Evolutionary conservation across 108 stramenopile species (phyloP).

Genomic region (Cyclotella atomus): DNA sequence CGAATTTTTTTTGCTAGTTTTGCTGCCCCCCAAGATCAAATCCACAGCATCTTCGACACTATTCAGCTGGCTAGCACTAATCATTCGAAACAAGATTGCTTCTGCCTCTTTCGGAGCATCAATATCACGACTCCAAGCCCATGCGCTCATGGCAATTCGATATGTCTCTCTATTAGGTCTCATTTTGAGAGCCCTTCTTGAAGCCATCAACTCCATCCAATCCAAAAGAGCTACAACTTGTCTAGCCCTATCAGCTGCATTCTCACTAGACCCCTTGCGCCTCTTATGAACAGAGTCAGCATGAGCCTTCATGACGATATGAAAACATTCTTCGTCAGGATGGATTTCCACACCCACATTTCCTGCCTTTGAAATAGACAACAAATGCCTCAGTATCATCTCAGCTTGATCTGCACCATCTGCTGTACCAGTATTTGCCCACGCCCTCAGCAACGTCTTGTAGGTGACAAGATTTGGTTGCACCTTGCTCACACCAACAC

Average conservation of each 20-base stretch:
- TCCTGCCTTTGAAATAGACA: constrained; percentile 43
- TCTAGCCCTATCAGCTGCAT: constrained; percentile 22
- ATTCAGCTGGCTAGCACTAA: constrained; percentile 15
- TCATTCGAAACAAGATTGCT: constrained; percentile 35
- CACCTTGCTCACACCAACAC: constrained; percentile 24
- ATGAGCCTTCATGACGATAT: constrained; percentile 48
- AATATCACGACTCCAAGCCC: constrained; percentile 51
- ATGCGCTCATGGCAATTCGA: constrained; percentile 35
- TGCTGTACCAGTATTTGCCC: constrained; percentile 23
- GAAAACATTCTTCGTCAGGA: constrained; percentile 47
- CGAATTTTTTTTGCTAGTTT: neutral
- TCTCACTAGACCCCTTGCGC: constrained; percentile 2
- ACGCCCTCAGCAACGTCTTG: constrained; percentile 35
- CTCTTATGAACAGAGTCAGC: constrained; percentile 36
- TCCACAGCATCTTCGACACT: neutral
- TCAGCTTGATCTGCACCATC: constrained; percentile 47
- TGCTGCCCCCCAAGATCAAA: neutral
- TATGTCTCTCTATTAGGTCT: neutral
- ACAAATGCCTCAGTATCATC: constrained; percentile 42
- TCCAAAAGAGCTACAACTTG: constrained; percentile 34
- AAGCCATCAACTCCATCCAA: constrained; percentile 46
- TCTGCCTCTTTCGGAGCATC: constrained; percentile 41
- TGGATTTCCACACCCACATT: constrained; percentile 30
- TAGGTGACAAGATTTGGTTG: constrained; percentile 44
- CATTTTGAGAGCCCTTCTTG: constrained; percentile 10